These are phyloP conservation scores for Lenzites betulinus DNA, from an alignment of 768 basidiomycete genomes.

Conservation along the genomic window DNA sequence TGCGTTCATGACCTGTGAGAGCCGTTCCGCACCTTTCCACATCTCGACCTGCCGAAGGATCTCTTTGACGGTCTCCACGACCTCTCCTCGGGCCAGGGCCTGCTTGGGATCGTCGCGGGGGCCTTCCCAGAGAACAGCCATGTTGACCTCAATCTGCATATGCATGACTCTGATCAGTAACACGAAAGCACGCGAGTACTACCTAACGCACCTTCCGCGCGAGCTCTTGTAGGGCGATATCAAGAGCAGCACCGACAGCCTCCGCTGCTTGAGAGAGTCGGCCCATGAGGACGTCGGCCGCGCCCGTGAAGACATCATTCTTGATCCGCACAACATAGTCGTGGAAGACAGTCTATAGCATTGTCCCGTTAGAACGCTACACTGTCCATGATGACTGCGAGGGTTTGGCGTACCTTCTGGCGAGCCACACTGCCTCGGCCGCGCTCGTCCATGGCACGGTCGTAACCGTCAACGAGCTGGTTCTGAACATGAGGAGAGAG, in stretches of 20 bases:
- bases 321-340: conserved; percentile 45
- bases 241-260: conserved; percentile 51
- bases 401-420: conserved; percentile 48
- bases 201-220: conserved; percentile 52
- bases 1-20: not conserved
- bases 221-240: conserved; percentile 47
- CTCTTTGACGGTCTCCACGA: conserved; percentile 40
- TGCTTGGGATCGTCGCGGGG: conserved; percentile 50
- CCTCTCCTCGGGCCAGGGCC: conserved; percentile 39
- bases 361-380: not conserved
- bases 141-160: conserved; percentile 50
- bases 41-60: conserved; percentile 47
- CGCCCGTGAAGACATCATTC: conserved; percentile 53
- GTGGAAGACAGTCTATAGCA: conserved; percentile 48
- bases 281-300: conserved; percentile 52
- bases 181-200: not conserved
- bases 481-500: conserved; percentile 57
- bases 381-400: not conserved
- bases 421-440: conserved; percentile 59
- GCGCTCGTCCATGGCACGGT: conserved; percentile 53
- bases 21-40: conserved; percentile 42
- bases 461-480: conserved; percentile 53
- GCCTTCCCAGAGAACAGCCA: conserved; percentile 63
- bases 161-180: conserved; percentile 6
- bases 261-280: conserved; percentile 48